phyloP scores from a whole-genome alignment of 2,329 filamentous ascomycete species.

The Penicillium sp. region DNA sequence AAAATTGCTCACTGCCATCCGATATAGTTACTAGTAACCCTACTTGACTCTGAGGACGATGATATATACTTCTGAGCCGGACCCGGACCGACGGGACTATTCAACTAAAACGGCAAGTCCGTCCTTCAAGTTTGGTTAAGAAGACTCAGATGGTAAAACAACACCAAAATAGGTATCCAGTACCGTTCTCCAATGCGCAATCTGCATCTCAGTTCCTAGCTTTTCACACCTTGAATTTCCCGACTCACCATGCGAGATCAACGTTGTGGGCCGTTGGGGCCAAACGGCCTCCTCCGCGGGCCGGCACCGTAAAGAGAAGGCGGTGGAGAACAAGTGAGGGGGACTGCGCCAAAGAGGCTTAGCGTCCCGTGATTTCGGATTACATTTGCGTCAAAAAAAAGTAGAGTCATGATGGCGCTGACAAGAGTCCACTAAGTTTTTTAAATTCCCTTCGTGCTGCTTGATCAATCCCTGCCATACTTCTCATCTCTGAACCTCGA shows the following conservation, averaged over 20 bases:
- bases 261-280: not conserved
- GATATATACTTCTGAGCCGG: too few species aligned
- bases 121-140: not conserved
- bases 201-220: not conserved
- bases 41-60: too few species aligned
- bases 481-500: not conserved
- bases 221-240: not conserved
- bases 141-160: not conserved
- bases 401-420: slow-evolving; percentile 7
- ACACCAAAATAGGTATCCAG: not conserved
- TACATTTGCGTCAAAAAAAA: slow-evolving; percentile 17
- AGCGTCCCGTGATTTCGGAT: slow-evolving; percentile 14
- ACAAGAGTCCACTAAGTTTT: not conserved
- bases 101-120: not conserved
- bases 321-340: slow-evolving; percentile 16
- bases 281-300: not conserved
- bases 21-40: too few species aligned
- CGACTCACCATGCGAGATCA: not conserved
- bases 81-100: not conserved
- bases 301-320: not conserved
- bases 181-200: not conserved
- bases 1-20: too few species aligned
- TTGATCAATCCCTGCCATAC: not conserved
- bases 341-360: slow-evolving; percentile 5
- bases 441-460: not conserved